A percentile compares a stretch with the other conserved stretches of the same genome.
phyloP scores from a whole-genome alignment of 371 early-diverging fungal genomes.

The Nematocida ironsii region DNA sequence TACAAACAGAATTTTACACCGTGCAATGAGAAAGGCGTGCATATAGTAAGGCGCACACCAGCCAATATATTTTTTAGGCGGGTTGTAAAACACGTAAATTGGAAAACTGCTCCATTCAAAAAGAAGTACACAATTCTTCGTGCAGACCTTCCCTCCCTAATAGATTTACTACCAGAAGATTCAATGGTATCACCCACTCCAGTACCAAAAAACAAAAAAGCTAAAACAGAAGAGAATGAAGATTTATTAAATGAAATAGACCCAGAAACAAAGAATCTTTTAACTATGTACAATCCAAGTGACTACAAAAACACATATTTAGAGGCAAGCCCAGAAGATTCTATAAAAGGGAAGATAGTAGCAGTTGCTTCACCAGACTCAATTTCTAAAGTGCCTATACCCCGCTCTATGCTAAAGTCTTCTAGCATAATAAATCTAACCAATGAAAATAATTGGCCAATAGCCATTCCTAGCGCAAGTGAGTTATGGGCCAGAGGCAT shows the following conservation, averaged over 20 bases:
- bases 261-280: background rate
- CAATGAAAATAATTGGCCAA: constrained; percentile 1
- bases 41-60: background rate
- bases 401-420: background rate
- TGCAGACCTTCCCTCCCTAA: constrained; percentile 29
- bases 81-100: background rate
- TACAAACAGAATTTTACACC: constrained; percentile 1
- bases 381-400: background rate
- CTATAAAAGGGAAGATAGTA: background rate
- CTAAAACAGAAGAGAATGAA: constrained; percentile 16
- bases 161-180: constrained; percentile 40
- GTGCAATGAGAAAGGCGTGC: background rate
- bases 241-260: constrained; percentile 28
- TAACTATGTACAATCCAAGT: constrained; percentile 21
- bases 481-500: constrained; percentile 4
- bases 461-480: background rate
- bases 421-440: background rate
- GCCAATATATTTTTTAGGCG: constrained; percentile 45
- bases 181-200: background rate
- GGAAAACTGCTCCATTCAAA: background rate
- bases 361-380: background rate
- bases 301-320: background rate
- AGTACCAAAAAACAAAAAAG: background rate
- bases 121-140: constrained; percentile 25
- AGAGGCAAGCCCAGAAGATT: background rate